Evolutionary conservation across 2,329 filamentous ascomycete genomes (phyloP).

Genomic region (Sporothrix schenckii): DNA sequence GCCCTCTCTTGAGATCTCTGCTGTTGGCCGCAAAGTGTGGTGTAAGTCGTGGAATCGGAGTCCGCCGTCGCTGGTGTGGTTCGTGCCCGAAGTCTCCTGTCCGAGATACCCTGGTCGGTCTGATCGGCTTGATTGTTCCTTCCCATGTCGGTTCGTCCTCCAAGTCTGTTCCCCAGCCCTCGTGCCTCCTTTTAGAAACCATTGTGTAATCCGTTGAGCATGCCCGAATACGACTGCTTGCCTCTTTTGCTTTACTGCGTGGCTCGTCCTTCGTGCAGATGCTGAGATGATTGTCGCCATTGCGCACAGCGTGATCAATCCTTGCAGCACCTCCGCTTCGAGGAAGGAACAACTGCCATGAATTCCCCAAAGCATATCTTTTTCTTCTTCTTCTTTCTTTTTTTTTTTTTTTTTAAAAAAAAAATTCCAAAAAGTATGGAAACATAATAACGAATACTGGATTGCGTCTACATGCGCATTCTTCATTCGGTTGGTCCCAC

Average conservation of each 20-base stretch:
- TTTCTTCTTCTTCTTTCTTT: too few relatives aligned
- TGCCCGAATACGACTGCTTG: slow-evolving; percentile 16
- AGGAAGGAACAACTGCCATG: background rate
- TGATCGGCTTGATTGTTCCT: slow-evolving; percentile 17
- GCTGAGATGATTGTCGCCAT: slow-evolving; percentile 1
- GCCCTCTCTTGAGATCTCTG: slow-evolving; percentile 12
- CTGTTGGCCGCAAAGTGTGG: slow-evolving; percentile 21
- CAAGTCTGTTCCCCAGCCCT: slow-evolving; percentile 3
- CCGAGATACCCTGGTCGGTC: background rate
- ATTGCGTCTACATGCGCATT: background rate
- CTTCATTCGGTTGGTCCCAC: slow-evolving; percentile 20
- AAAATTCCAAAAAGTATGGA: background rate
- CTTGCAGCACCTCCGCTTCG: slow-evolving; percentile 3
- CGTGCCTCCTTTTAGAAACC: background rate
- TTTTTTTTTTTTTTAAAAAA: background rate
- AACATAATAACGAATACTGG: too few relatives aligned
- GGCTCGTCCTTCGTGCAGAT: background rate
- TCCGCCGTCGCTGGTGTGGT: slow-evolving; percentile 13
- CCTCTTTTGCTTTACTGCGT: slow-evolving; percentile 3
- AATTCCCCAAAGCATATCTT: background rate
- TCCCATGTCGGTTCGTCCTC: background rate
- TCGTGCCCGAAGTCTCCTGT: slow-evolving; percentile 16
- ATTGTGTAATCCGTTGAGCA: slow-evolving; percentile 6
- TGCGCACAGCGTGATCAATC: background rate
- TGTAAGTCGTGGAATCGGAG: slow-evolving; percentile 18